Percentiles rank a stretch among this genome's conserved stretches.
These are phyloP conservation scores for Suillus subluteus DNA, from an alignment of 768 basidiomycete species.

Conservation along the genomic window DNA sequence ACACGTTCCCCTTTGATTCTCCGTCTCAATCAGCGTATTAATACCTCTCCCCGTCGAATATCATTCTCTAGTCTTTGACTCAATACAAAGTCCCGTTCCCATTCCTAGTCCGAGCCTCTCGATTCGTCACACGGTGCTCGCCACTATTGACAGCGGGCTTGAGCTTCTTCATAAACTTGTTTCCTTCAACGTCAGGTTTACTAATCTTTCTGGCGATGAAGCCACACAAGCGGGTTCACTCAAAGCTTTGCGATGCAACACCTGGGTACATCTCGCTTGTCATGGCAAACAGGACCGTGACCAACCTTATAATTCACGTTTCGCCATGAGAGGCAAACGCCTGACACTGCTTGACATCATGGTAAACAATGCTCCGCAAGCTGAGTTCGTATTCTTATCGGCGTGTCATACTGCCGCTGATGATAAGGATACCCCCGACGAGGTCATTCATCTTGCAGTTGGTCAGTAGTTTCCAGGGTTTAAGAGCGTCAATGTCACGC, in stretches of 20 bases:
- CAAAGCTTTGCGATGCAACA: constrained; percentile 1
- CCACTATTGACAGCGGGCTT: constrained; percentile 8
- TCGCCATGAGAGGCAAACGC: constrained; percentile 1
- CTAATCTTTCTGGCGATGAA: background rate
- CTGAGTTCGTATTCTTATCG: constrained; percentile 20
- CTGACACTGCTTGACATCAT: constrained; percentile 11
- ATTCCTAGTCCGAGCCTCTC: no score
- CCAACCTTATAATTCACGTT: constrained; percentile 18
- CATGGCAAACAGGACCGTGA: constrained; percentile 17
- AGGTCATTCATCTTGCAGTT: constrained; percentile 26
- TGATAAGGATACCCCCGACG: constrained; percentile 20
- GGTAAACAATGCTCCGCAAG: background rate
- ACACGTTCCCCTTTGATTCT: no score
- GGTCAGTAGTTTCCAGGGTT: constrained; percentile 26
- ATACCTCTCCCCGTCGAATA: no score
- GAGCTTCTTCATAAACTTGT: constrained; percentile 22
- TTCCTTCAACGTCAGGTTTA: constrained; percentile 8
- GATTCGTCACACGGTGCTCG: no score
- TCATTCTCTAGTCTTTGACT: no score
- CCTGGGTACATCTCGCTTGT: constrained; percentile 25
- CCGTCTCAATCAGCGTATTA: no score
- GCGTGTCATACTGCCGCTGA: constrained; percentile 29
- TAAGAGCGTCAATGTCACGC: constrained; percentile 24
- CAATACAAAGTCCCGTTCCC: no score
- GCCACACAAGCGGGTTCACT: constrained; percentile 8